A percentile compares a stretch with the other conserved stretches of the same genome.
Conservation (phyloP, 306 rosid species). For the Spatholobus suberectus region DNA sequence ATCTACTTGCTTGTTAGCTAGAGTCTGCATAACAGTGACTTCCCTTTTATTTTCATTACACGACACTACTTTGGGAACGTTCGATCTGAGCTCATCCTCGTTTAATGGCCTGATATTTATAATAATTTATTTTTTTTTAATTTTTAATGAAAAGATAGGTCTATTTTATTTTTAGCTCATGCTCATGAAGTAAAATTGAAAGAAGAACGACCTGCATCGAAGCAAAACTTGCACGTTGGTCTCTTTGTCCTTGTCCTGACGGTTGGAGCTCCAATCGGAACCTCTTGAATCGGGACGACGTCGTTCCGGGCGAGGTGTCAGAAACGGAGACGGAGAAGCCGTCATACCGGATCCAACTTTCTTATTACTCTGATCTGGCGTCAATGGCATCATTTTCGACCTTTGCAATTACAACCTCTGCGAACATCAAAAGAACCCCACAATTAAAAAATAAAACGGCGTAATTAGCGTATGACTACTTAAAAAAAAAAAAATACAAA, state of each 20-base stretch:
- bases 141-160: neutral
- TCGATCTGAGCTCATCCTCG: constrained; percentile 71
- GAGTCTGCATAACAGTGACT: constrained; percentile 78
- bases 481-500: neutral
- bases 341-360: constrained; percentile 78
- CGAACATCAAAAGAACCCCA: neutral
- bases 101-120: constrained; percentile 69
- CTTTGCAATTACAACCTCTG: constrained; percentile 18
- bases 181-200: neutral
- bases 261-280: constrained; percentile 59
- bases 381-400: constrained; percentile 53
- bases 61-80: constrained; percentile 69
- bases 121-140: too few species aligned
- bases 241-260: constrained; percentile 74
- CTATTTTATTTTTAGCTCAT: neutral
- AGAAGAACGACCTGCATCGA: constrained; percentile 78
- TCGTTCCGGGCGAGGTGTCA: constrained; percentile 90
- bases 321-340: constrained; percentile 79
- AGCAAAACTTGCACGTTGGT: constrained; percentile 84
- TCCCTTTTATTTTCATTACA: constrained; percentile 87
- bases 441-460: neutral
- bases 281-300: constrained; percentile 72
- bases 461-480: neutral
- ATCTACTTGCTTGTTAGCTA: constrained; percentile 89
- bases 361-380: constrained; percentile 74